Base-by-base conservation (phyloP, 2,329 filamentous ascomycete species). In the Corynespora cassiicola region DNA sequence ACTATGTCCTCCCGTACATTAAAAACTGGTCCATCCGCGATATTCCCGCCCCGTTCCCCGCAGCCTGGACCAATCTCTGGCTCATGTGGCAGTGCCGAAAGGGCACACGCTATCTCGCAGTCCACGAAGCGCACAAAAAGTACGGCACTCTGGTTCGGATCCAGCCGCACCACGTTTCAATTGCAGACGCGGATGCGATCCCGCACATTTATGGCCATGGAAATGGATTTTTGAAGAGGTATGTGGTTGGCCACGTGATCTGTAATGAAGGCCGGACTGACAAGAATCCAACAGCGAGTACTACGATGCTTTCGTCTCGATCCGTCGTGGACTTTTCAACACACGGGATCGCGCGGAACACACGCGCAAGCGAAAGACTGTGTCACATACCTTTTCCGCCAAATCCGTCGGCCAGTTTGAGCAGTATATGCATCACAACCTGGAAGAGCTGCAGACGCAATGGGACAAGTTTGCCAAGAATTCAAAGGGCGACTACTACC, bases 291-390 rank as follows among this genome's bases (percentile, higher is more conserved):
- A 23, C 28, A 90, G 86, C 26, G 85, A 92, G 2, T 96, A 91
- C 71, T 96, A 96, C 57, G 89, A 95, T 58, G 87, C 88, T 32
- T 96, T 96, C 56, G 90, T 96, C 37, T 91, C 87, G 9, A 95
- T 95, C 59, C 81, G 80, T 33, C 82, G 88, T 9, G 90, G 90
- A 14, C 77, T 96, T 9, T 96, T 96, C 81, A 96, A 95, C 69
- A 95, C 90, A 0, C 79, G 91, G 20, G 83, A 91, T 70, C 81
- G 91, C 31, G 75, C 76, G 1, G 88, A 96, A 60, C 90, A 96
- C 67, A 85, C 86, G 0, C 84, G 90, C 48, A 96, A 96, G 78
- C 82, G 90, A 58, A 96, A 95, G 78, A 85, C 88, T 2, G 82
- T 96, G 31, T 84, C 88, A 1, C 89, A 95, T 67, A 94, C 88